Evolutionary conservation across 2,329 filamentous ascomycete species (phyloP).

Genomic region (Apiospora arundinis): DNA sequence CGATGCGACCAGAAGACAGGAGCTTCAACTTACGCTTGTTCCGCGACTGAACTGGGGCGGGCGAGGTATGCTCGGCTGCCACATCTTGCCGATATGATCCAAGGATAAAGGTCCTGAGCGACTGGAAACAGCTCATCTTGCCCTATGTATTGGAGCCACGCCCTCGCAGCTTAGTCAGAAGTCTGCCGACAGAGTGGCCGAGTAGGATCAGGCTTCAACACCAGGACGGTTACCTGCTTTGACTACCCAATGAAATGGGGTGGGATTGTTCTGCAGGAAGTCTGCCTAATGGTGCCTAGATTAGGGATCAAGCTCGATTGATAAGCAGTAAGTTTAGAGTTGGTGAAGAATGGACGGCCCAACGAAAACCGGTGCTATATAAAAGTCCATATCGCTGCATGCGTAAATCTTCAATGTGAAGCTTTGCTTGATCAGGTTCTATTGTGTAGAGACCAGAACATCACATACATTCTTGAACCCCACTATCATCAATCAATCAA

Average conservation of each 20-base stretch:
- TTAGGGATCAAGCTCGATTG: neutral
- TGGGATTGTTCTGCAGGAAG: neutral
- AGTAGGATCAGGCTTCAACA: conserved; percentile 8
- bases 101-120: neutral
- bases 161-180: neutral
- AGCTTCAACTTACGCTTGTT: conserved; percentile 74
- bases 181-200: conserved; percentile 4
- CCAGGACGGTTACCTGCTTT: neutral
- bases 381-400: neutral
- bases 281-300: conserved; percentile 7
- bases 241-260: neutral
- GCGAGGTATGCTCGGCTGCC: conserved; percentile 86
- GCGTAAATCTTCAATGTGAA: neutral
- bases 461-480: neutral
- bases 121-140: neutral
- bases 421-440: neutral
- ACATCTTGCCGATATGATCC: conserved; percentile 79
- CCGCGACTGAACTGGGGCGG: conserved; percentile 89
- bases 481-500: too few relatives aligned
- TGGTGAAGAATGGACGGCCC: neutral
- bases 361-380: neutral
- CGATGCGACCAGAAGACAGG: conserved; percentile 50
- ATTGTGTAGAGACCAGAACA: neutral
- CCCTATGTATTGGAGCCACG: conserved; percentile 2
- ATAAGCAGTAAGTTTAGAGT: neutral